Percentiles rank a stretch among this genome's conserved stretches.
Conservation (phyloP, 495 filamentous ascomycete genomes). For the Podospora appendiculata region DNA sequence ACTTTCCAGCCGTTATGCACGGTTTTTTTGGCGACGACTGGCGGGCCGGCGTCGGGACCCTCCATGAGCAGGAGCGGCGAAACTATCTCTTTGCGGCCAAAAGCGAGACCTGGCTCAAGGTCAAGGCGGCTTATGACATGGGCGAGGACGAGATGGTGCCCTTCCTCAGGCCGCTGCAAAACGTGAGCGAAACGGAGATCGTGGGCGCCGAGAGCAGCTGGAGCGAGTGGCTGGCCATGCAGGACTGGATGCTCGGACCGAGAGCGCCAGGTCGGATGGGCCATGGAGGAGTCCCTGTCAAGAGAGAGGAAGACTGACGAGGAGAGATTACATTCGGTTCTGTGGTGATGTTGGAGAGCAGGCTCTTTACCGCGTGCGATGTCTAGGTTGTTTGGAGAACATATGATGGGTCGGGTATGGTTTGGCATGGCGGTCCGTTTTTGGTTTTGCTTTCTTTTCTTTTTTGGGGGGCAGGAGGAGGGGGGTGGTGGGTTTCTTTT, state of each 20-base stretch:
- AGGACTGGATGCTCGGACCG: conserved; percentile 83
- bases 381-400: too few relatives aligned
- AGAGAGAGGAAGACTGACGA: conserved; percentile 7
- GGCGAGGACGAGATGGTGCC: conserved; percentile 71
- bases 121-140: conserved; percentile 88
- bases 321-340: too few relatives aligned
- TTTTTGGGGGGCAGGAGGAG: too few relatives aligned
- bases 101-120: conserved; percentile 75
- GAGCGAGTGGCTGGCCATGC: conserved; percentile 87
- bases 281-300: conserved; percentile 7
- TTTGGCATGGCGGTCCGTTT: too few relatives aligned
- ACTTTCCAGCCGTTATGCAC: conserved; percentile 74
- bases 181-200: conserved; percentile 71
- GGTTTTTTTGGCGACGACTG: conserved; percentile 96
- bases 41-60: conserved; percentile 63
- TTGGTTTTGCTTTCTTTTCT: too few relatives aligned
- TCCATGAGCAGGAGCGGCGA: conserved; percentile 83
- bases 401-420: too few relatives aligned
- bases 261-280: conserved; percentile 25
- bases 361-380: too few relatives aligned
- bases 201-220: conserved; percentile 72
- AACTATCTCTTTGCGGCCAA: conserved; percentile 96
- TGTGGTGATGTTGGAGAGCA: too few relatives aligned
- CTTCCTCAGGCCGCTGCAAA: conserved; percentile 73
- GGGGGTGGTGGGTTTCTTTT: too few relatives aligned